phyloP scores from a whole-genome alignment of 2,329 filamentous ascomycete species.

The Nemania diffusa region DNA sequence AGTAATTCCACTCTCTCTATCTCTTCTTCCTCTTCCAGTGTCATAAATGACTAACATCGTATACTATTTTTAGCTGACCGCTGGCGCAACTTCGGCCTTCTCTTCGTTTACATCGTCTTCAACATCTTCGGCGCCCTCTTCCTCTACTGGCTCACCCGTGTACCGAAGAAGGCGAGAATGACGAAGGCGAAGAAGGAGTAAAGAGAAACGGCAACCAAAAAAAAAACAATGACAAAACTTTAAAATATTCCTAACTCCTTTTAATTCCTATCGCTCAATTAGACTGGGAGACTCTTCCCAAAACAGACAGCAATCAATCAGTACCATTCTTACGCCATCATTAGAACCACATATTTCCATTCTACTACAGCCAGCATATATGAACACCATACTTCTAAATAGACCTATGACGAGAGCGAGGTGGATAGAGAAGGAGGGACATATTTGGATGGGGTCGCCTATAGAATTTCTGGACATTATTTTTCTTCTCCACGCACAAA shows the following conservation, averaged over 20 bases:
- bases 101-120: conserved; percentile 65
- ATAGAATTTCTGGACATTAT: conserved; percentile 4
- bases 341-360: conserved; percentile 15
- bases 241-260: background rate
- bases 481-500: background rate
- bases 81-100: conserved; percentile 68
- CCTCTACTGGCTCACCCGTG: conserved; percentile 63
- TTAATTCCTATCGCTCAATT: background rate
- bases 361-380: background rate
- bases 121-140: conserved; percentile 63
- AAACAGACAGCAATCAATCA: background rate
- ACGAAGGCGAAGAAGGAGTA: conserved; percentile 46
- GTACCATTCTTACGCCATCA: conserved; percentile 9
- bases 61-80: conserved; percentile 51
- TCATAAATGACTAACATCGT: conserved; percentile 27
- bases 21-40: background rate
- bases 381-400: background rate
- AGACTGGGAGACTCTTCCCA: background rate
- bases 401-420: background rate
- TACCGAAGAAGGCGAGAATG: conserved; percentile 54
- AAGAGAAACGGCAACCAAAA: conserved; percentile 22
- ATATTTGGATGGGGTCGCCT: background rate
- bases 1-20: conserved; percentile 24
- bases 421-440: background rate
- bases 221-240: background rate